Base-by-base conservation (phyloP, 192 early-diverging fungal species). In the Backusella luteola region DNA sequence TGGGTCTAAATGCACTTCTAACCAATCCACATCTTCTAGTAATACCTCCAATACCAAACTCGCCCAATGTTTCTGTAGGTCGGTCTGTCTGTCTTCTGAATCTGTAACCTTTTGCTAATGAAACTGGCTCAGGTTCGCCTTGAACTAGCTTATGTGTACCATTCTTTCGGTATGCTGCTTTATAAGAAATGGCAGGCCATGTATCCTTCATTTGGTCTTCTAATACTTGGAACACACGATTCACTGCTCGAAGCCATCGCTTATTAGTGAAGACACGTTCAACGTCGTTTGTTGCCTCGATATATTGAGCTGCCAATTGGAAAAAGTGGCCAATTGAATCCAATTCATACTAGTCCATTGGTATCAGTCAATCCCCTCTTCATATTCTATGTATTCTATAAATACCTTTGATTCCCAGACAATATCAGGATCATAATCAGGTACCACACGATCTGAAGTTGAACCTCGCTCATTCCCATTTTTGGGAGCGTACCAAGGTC, bases 301-400 rank as follows among this genome's bases (percentile, higher is more conserved):
- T 89, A 72, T 87, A 92, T 15, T 77, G 46, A 32, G 82, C 80
- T 4, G 87, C 76, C 9, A 92, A 56, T 71, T 91, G 85, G 42
- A 93, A 80, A 49, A 92, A 93, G 39, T 91, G 85, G 1, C 84
- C 86, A 42, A 91, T 79, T 34, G 90, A 91, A 84, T 93, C 91
- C 38, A 93, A 77, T 73, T 92, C 91, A 49, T 81, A 81, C 80
- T 36, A 66, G n/a, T 56, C 4, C 7, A 34, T 29, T 69, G 3
- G 6, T 7, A 1, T 76, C n/a, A 76, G 46, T 26, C 6, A 9
- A 32, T 29, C 44, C 26, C 5, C 23, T 19, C 4, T 14, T 1
- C 36, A 77, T 46, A 46, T 15, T 4, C 21, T 17, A 15, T 73
- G 0, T 67, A 1, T 39, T 41, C 36, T 69, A 38, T 36, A 46